phyloP scores from a whole-genome alignment of 1,284 basidiomycete species.

The Trametes polyzona region DNA sequence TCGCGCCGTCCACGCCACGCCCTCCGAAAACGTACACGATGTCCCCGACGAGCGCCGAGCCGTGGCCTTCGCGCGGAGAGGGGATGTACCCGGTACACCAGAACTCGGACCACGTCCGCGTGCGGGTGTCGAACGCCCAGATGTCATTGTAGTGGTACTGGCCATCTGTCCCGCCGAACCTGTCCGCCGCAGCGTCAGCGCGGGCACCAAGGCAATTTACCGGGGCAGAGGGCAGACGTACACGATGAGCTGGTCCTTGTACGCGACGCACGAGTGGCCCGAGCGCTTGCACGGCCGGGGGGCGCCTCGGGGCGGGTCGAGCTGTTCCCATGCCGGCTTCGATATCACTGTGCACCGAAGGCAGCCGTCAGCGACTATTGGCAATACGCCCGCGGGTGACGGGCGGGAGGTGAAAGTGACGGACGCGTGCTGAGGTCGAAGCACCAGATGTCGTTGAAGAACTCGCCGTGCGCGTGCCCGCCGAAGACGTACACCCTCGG shows the following conservation, averaged over 20 bases:
- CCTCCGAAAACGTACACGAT: conserved; percentile 89
- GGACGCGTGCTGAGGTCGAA: conserved; percentile 92
- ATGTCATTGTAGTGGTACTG: conserved; percentile 98
- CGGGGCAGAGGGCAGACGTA: conserved; percentile 41
- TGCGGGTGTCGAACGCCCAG: conserved; percentile 88
- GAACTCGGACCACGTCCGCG: conserved; percentile 86
- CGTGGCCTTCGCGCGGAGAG: conserved; percentile 93
- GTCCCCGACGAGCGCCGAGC: conserved; percentile 86
- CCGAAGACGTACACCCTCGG: conserved; percentile 93
- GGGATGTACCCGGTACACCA: conserved; percentile 96
- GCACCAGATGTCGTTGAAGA: conserved; percentile 92
- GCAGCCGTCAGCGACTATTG: conserved; percentile 51
- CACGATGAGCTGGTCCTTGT: conserved; percentile 84
- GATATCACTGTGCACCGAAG: conserved; percentile 19
- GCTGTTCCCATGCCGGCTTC: conserved; percentile 23
- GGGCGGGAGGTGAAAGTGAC: conserved; percentile 36
- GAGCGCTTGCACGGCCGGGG: conserved; percentile 14
- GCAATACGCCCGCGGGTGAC: too few species aligned
- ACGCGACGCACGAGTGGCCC: conserved; percentile 61
- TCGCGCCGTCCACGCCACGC: conserved; percentile 94
- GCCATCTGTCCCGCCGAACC: conserved; percentile 96
- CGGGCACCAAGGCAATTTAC: background rate
- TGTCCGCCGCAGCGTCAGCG: conserved; percentile 32
- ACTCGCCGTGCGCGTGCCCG: conserved; percentile 90
- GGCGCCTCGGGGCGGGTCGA: conserved; percentile 15